Evolutionary conservation across 2,329 filamentous ascomycete genomes (phyloP), one percentile per base, ranked within the genome.

Genomic region (Dendrostoma leiphaemia): DNA sequence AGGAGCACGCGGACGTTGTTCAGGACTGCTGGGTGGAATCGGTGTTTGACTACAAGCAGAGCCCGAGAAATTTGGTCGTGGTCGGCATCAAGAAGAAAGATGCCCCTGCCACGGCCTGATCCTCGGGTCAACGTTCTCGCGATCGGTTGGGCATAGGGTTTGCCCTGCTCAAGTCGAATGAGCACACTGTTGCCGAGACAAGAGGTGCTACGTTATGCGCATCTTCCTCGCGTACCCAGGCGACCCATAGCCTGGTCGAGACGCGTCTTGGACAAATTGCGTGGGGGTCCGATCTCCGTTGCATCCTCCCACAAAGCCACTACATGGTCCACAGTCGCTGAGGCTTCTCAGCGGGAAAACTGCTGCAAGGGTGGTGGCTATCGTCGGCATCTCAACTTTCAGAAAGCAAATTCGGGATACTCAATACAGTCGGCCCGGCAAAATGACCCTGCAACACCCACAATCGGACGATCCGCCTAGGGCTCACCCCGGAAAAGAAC

Each of bases 61-160:
- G 91, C 68, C 94, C 94, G 45, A 79, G 94, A 59, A 97, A 99
- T 71, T 70, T 97, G 65, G 93, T 96, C 2, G 89, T 99, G 4
- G 92, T 97, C 28, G 94, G 93, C 1, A 80, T 97, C 47, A 97
- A 96, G 74, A 62, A 54, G 58, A 65, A 61, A 59, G 47, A 23
- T 19, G 51, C 26, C 28, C 31, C 26, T 9, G 46, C 38, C 23
- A 35, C 24, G 10, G 6, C 31, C 19, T 31, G 28, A 23, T 15
- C 17, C 6, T 32, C n/a, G 13, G 9, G n/a, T n/a, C 10, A n/a
- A n/a, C n/a, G n/a, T n/a, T n/a, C n/a, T n/a, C 13, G 32, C 7
- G n/a, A 23, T 24, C 4, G 17, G 13, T 7, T 13, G 12, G 9
- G 19, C 31, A 35, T 37, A 21, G n/a, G 8, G 24, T n/a, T 41